Conservation (phyloP, 192 early-diverging fungal genomes). For the Backusella morwellensis region DNA sequence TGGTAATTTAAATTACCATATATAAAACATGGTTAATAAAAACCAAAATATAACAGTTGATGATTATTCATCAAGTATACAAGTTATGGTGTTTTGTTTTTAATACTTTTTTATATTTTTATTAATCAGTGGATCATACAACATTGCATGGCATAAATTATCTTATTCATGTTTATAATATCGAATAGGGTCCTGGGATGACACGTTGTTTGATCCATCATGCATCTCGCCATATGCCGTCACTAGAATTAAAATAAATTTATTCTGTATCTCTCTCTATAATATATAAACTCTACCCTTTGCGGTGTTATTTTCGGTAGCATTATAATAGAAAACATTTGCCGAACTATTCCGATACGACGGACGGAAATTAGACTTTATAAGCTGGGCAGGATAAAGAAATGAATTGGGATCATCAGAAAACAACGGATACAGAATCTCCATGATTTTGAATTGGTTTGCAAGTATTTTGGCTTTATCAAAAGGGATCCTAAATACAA, state of each 20-base stretch:
- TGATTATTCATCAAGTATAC: background rate
- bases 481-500: slow-evolving; percentile 53
- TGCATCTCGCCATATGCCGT: background rate
- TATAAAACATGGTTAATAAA: too few relatives aligned
- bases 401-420: slow-evolving; percentile 67
- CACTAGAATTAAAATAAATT: background rate
- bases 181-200: background rate
- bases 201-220: background rate
- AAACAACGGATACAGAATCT: slow-evolving; percentile 70
- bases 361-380: background rate
- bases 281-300: background rate
- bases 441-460: slow-evolving; percentile 68
- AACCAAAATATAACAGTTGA: too few relatives aligned
- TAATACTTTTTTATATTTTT: background rate
- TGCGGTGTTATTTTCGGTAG: background rate
- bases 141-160: slow-evolving; percentile 1
- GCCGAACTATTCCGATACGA: background rate
- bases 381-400: slow-evolving; percentile 41
- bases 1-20: too few relatives aligned
- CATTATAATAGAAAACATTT: background rate
- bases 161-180: background rate
- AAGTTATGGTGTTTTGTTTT: background rate
- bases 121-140: background rate
- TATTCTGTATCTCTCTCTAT: background rate
- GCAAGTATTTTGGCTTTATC: slow-evolving; percentile 61